These are phyloP conservation scores for Rhododendron henanense DNA, from an alignment of 148 eudicot species.

Conservation along the genomic window DNA sequence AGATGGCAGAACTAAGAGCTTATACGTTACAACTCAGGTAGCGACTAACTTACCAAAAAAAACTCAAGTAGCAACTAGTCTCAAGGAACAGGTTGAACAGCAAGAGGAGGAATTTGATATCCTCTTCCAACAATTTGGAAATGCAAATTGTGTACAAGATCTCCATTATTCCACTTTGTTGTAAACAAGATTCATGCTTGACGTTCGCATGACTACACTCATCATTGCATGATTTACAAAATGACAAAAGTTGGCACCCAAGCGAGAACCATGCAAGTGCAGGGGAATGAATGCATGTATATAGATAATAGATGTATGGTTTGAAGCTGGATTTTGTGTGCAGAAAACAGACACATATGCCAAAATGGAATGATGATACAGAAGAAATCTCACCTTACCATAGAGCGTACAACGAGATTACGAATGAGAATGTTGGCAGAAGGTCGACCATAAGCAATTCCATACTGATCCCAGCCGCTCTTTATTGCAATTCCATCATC, in stretches of 20 bases:
- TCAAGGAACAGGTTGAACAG: not conserved
- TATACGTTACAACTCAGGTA: not conserved
- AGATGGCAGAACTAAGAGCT: not conserved
- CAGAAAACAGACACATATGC: not conserved
- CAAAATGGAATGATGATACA: slow-evolving; percentile 1
- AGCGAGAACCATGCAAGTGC: not conserved
- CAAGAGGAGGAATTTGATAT: not conserved
- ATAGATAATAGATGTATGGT: not conserved
- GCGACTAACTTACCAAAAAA: not conserved
- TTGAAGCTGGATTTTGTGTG: not conserved
- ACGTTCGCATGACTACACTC: not conserved
- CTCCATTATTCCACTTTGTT: not conserved
- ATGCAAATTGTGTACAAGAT: not conserved
- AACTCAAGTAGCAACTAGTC: too few relatives aligned
- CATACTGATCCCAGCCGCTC: slow-evolving; percentile 61
- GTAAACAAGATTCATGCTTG: not conserved
- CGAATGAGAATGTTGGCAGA: slow-evolving; percentile 79
- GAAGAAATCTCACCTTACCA: slow-evolving; percentile 63
- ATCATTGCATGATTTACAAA: not conserved
- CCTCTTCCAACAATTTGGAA: not conserved
- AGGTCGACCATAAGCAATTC: slow-evolving; percentile 46
- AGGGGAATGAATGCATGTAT: not conserved
- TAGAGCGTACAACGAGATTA: slow-evolving; percentile 80
- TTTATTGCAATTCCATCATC: slow-evolving; percentile 53
- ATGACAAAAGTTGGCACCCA: not conserved